Percentiles rank a stretch among this genome's conserved stretches.
Conservation (phyloP, 371 early-diverging fungal species). For the Zychaea mexicana region DNA sequence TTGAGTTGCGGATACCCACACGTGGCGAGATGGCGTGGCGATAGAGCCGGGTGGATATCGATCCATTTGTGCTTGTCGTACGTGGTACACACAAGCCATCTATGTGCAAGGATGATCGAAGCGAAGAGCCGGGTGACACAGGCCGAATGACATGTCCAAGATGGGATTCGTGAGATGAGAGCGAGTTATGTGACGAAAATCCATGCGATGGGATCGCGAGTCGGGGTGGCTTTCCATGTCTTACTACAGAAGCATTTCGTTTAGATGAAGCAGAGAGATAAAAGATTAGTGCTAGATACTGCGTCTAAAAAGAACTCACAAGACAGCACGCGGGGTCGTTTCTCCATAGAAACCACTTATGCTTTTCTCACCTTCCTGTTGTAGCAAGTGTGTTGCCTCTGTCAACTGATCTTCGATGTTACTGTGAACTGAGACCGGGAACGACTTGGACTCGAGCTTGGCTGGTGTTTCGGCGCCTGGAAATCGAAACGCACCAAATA, state of each 20-base stretch:
- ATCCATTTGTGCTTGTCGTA: slow-evolving; percentile 39
- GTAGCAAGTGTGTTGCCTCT: slow-evolving; percentile 29
- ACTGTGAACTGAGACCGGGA: slow-evolving; percentile 18
- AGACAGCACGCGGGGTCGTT: not conserved
- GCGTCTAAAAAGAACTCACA: too few relatives aligned
- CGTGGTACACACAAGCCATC: slow-evolving; percentile 33
- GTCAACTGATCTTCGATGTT: slow-evolving; percentile 25
- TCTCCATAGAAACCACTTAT: not conserved
- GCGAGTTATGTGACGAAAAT: slow-evolving; percentile 15
- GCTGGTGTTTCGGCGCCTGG: slow-evolving; percentile 31
- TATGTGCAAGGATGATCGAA: slow-evolving; percentile 34
- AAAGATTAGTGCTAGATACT: not conserved
- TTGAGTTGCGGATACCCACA: slow-evolving; percentile 45
- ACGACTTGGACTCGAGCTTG: slow-evolving; percentile 29
- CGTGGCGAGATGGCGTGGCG: slow-evolving; percentile 44
- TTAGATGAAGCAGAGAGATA: slow-evolving; percentile 1
- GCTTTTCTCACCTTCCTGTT: slow-evolving; percentile 15
- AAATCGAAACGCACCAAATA: slow-evolving; percentile 38
- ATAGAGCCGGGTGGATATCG: slow-evolving; percentile 34
- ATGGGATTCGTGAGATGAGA: slow-evolving; percentile 32
- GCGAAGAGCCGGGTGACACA: slow-evolving; percentile 39
- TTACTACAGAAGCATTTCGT: not conserved
- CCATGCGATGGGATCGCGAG: slow-evolving; percentile 35
- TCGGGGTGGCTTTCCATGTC: slow-evolving; percentile 19
- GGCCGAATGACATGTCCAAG: slow-evolving; percentile 48